Base-by-base conservation (phyloP, 2,329 filamentous ascomycete species). In the Penicillium hesseltinei region DNA sequence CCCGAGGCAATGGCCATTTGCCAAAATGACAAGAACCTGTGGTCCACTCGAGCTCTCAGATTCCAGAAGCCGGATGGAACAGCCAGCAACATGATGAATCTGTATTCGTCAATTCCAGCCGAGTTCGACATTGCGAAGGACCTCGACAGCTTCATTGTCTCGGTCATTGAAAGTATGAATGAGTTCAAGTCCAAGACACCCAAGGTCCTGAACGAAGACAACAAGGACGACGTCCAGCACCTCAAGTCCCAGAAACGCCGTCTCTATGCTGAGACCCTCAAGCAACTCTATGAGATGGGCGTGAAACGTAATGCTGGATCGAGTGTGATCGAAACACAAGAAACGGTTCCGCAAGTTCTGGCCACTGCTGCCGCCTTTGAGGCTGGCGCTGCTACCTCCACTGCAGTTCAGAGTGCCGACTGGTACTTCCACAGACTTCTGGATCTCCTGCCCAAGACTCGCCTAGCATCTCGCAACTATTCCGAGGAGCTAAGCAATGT, bases 191-290 rank as follows among this genome's bases (percentile, higher is more conserved):
- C 91, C 58, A 89, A 91, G 62, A 99, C 94, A 0, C 94, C 94
- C 0, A 79, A 84, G 0, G 81, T 82, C n/a, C 77, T 96, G 45
- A 96, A 84, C 0, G 90, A 96, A 27, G 92, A 96, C 43, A 97
- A 94, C 73, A 93, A 92, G 70, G 83, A 87, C 11, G 74, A 83
- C 17, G 85, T 97, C 59, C 92, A 95, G 73, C 91, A 97, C 72
- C 84, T 97, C 64, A 97, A 97, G 79, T 87, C 86, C 3, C 85
- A 91, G 66, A 99, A 99, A 77, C 86, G 91, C 43, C 92, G 92
- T 66, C 82, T 97, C 15, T 94, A 96, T 66, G 90, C 91, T 0
- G 93, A 97, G 65, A 92, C 90, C 0, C 78, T 99, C 62, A 92
- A 90, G 68, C 85, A 87, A 23, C 78, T 97, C 29, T 86, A 91